Base-by-base conservation (phyloP, 2,329 filamentous ascomycete species). In the Mycosphaerella sp. region DNA sequence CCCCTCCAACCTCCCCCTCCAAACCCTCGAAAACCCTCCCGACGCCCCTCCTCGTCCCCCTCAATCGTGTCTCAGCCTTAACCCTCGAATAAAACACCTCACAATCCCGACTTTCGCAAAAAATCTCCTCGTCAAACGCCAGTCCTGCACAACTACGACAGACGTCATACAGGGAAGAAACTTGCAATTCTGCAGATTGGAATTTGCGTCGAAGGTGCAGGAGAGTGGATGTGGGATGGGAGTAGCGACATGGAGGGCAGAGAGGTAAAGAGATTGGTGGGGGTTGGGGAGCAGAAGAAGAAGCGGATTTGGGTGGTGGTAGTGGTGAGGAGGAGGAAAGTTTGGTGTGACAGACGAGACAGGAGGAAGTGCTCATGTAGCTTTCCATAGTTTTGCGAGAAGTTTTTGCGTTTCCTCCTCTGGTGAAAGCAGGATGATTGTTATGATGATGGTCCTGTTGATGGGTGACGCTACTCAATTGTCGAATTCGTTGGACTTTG, bases 41-140 rank as follows among this genome's bases (percentile, higher is more conserved):
- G 5, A 73, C 62, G 32, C 73, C 65, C 38, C 62, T 67, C 51
- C 58, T 70, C 57, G 73, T 71, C 38, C 64, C 72, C 43, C 67
- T 65, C 47, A 76, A 50, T 47, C 69, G 76, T 8, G 78, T 77
- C 21, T 70, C 70, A 66, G 87, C 83, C 69, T 83, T 86, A 50
- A 82, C 78, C 11, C 89, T 73, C 32, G 84, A 84, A 72, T 95
- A 97, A 63, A 95, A 97, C 0, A 95, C 89, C 0, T 91, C 87
- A 67, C 93, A 98, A 71, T 95, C 92, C 68, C 87, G 83, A 69
- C 87, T 95, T 66, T 95, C 89, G 67, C 93, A 98, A 40, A 72
- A 78, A n/a, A 96, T 84, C 34, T 86, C 82, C 38, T 96, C 92
- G 2, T 82, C 74, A 59, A 83, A 85, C 3, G 85, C 77, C 14